Conservation (phyloP, 257 asterid genomes). For the Henckelia pumila region DNA sequence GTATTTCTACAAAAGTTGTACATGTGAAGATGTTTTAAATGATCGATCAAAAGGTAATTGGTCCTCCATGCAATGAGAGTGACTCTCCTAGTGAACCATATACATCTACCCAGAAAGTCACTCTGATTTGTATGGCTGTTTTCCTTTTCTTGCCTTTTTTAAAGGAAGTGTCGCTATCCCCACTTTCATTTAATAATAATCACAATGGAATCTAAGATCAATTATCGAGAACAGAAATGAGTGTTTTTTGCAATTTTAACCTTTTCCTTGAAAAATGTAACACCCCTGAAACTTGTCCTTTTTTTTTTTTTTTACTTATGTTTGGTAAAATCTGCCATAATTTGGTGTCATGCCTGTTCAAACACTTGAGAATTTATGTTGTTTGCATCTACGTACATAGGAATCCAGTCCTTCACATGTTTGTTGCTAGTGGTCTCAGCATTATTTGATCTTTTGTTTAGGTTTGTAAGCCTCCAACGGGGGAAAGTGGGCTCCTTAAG, state of each 20-base stretch:
- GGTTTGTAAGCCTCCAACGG: conserved; percentile 82
- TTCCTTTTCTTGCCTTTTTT: too few species aligned
- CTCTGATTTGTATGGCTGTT: background rate
- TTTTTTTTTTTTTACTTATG: background rate
- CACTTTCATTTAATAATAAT: too few species aligned
- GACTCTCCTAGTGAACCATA: background rate
- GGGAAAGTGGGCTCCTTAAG: conserved; percentile 86
- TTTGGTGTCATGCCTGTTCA: background rate
- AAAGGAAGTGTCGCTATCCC: background rate
- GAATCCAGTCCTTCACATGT: background rate
- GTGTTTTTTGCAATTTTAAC: background rate
- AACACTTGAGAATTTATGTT: background rate
- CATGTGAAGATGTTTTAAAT: too few species aligned
- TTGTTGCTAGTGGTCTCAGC: background rate
- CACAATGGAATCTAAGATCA: background rate
- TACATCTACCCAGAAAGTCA: background rate
- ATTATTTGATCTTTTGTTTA: conserved; percentile 24
- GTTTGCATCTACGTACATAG: background rate
- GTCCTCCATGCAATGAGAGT: background rate
- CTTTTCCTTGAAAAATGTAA: background rate
- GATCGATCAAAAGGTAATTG: background rate
- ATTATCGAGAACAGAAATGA: background rate
- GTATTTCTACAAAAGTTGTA: too few species aligned
- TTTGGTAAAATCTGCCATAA: background rate
- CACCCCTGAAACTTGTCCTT: background rate